Evolutionary conservation across 331 rosid species (phyloP).

Genomic region (Cydonia oblonga): DNA sequence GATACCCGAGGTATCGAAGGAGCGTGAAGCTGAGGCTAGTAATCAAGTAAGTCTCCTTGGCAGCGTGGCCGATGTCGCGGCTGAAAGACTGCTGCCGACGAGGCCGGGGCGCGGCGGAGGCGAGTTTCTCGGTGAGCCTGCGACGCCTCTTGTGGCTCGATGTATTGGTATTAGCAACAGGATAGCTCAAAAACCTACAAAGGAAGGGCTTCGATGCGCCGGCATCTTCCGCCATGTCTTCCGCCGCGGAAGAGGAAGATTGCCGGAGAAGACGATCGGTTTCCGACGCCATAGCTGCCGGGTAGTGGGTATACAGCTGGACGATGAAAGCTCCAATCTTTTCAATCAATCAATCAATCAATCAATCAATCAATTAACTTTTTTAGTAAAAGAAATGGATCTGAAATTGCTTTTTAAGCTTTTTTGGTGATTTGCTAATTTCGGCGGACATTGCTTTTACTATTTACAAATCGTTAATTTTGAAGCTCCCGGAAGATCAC

Average conservation of each 20-base stretch:
- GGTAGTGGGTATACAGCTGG: neutral
- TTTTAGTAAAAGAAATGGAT: neutral
- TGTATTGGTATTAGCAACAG: neutral
- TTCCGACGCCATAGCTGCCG: neutral
- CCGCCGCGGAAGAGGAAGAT: neutral
- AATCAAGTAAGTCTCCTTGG: conserved; percentile 65
- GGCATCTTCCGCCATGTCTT: neutral
- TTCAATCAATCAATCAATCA: no score
- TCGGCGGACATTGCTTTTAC: neutral
- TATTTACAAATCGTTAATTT: neutral
- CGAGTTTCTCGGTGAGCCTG: conserved; percentile 9
- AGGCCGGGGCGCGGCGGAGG: neutral
- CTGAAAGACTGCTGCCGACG: conserved; percentile 32
- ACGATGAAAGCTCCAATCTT: neutral
- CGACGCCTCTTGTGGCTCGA: conserved; percentile 16
- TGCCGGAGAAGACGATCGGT: conserved; percentile 33
- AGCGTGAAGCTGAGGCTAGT: conserved; percentile 70
- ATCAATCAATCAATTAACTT: no score
- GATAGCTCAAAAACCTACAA: conserved; percentile 5
- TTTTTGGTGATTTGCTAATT: neutral
- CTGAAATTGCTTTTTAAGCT: neutral
- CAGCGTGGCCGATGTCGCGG: conserved; percentile 53
- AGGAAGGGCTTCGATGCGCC: conserved; percentile 1
- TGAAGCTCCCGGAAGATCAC: neutral
- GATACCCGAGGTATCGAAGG: conserved; percentile 77